These are phyloP conservation scores for Xerocomus potaroensis DNA, from an alignment of 768 basidiomycete species.

Conservation along the genomic window DNA sequence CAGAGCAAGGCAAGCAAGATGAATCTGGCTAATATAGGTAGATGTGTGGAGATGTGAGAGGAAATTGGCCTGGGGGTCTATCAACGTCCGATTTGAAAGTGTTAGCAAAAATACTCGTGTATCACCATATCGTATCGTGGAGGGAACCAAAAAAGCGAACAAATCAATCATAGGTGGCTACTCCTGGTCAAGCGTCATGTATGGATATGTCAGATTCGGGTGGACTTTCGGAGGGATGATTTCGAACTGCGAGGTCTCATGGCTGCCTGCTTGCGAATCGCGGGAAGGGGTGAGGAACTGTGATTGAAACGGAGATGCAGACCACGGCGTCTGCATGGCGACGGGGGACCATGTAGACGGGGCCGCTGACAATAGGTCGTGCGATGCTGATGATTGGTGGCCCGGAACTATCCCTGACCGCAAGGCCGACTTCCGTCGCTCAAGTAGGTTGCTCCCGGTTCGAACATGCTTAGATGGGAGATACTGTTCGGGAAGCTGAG, in stretches of 20 bases:
- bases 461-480: slow-evolving; percentile 31
- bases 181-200: slow-evolving; percentile 48
- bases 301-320: slow-evolving; percentile 29
- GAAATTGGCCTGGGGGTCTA: slow-evolving; percentile 6
- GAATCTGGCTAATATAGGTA: slow-evolving; percentile 14
- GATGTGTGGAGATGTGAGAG: slow-evolving; percentile 8
- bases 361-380: slow-evolving; percentile 23
- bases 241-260: slow-evolving; percentile 65
- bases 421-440: slow-evolving; percentile 20
- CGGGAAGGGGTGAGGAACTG: slow-evolving; percentile 21
- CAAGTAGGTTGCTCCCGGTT: slow-evolving; percentile 30
- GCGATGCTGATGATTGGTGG: slow-evolving; percentile 27
- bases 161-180: slow-evolving; percentile 17
- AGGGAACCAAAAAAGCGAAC: slow-evolving; percentile 12
- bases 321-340: slow-evolving; percentile 15
- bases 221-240: slow-evolving; percentile 48
- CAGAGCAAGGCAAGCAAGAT: slow-evolving; percentile 18
- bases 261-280: slow-evolving; percentile 31
- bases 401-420: slow-evolving; percentile 17
- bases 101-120: slow-evolving; percentile 12
- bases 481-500: slow-evolving; percentile 54
- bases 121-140: slow-evolving; percentile 9
- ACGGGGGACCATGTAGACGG: slow-evolving; percentile 10
- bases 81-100: slow-evolving; percentile 5
- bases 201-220: slow-evolving; percentile 51